Conservation (phyloP, 805 yeast genomes). For the Metschnikowia matae region DNA sequence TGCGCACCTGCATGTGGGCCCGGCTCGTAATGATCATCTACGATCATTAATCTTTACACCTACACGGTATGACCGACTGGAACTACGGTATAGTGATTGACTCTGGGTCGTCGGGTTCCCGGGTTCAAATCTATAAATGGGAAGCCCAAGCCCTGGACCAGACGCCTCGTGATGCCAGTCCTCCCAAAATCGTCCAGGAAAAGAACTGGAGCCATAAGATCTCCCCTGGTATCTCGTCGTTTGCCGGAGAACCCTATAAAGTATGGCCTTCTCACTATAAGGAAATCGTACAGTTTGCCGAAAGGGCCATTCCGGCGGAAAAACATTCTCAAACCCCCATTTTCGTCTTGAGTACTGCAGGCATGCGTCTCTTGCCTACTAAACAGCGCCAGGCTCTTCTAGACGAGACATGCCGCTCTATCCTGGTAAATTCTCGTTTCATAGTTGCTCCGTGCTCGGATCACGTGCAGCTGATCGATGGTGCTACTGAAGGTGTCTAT, state of each 20-base stretch:
- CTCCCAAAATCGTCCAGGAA: constrained; percentile 64
- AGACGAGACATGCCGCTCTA: constrained; percentile 52
- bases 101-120: constrained; percentile 93
- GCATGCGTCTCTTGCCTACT: constrained; percentile 76
- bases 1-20: neutral
- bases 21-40: neutral
- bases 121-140: constrained; percentile 84
- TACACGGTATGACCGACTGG: constrained; percentile 9
- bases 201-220: constrained; percentile 67
- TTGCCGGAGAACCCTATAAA: constrained; percentile 38
- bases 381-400: constrained; percentile 52
- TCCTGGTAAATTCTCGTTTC: constrained; percentile 56
- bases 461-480: constrained; percentile 84
- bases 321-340: constrained; percentile 71
- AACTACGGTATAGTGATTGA: constrained; percentile 86
- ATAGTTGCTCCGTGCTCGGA: constrained; percentile 54
- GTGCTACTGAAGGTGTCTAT: constrained; percentile 89
- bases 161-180: constrained; percentile 35
- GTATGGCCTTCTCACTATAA: constrained; percentile 73
- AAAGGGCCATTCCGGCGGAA: constrained; percentile 59
- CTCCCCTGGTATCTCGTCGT: constrained; percentile 83
- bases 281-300: constrained; percentile 64
- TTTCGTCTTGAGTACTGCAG: constrained; percentile 93
- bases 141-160: constrained; percentile 21
- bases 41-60: neutral